Conservation (phyloP, 345 rosid species). For the Arabis hirsuta region DNA sequence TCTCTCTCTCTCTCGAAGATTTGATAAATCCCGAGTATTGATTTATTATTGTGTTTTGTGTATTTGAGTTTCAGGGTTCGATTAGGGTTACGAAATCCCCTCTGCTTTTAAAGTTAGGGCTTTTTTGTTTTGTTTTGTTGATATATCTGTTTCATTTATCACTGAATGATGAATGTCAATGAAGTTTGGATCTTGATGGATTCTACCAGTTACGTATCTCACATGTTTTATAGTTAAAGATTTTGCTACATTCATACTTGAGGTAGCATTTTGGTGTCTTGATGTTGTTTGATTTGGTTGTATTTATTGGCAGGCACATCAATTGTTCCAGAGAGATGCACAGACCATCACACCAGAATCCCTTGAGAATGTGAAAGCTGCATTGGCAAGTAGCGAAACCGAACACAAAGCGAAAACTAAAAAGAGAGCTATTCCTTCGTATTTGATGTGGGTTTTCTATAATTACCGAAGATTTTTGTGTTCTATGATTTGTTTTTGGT, state of each 20-base stretch:
- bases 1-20: no score
- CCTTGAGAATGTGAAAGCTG: conserved; percentile 92
- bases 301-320: conserved; percentile 70
- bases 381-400: conserved; percentile 88
- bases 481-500: background rate
- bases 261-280: background rate
- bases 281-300: background rate
- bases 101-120: conserved; percentile 11
- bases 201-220: conserved; percentile 11
- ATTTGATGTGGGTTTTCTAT: no score
- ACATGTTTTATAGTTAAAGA: conserved; percentile 22
- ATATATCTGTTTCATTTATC: background rate
- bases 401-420: conserved; percentile 90
- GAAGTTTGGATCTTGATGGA: conserved; percentile 1
- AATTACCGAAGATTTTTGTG: no score
- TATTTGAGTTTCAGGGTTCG: conserved; percentile 9
- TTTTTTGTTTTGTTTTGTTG: background rate
- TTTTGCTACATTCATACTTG: background rate
- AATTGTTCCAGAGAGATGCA: conserved; percentile 93
- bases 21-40: background rate
- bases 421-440: conserved; percentile 78
- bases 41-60: background rate
- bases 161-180: background rate
- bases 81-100: conserved; percentile 28
- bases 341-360: conserved; percentile 96